Conservation (phyloP, 805 yeast species). For the Wickerhamomyces chambardii region DNA sequence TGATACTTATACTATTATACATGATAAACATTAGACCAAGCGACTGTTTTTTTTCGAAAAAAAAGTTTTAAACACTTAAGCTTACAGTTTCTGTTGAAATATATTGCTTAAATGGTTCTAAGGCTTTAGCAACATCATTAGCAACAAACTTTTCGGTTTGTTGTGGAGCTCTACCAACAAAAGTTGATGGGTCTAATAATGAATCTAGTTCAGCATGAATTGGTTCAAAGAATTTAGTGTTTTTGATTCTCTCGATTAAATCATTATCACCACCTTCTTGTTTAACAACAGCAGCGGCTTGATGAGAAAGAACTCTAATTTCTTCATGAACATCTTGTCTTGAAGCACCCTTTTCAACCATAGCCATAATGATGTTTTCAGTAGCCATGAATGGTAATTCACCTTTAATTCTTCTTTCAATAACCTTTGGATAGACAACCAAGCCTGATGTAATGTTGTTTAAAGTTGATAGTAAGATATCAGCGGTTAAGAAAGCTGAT, state of each 20-base stretch:
- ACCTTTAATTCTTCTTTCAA: constrained; percentile 88
- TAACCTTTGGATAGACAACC: constrained; percentile 97
- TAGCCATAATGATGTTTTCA: constrained; percentile 98
- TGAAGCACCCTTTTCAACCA: constrained; percentile 96
- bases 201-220: constrained; percentile 76
- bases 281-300: constrained; percentile 95
- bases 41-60: too few species aligned
- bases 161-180: constrained; percentile 97
- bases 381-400: constrained; percentile 99
- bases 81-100: constrained; percentile 65
- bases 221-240: constrained; percentile 77
- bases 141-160: constrained; percentile 92
- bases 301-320: constrained; percentile 93
- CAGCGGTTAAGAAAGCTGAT: constrained; percentile 93
- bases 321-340: constrained; percentile 98
- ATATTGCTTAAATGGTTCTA: constrained; percentile 51
- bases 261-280: constrained; percentile 99
- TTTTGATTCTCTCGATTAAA: constrained; percentile 78
- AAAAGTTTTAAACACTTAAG: constrained; percentile 53
- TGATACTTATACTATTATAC: too few species aligned
- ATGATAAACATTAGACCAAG: too few species aligned
- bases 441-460: constrained; percentile 90
- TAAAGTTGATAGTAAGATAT: constrained; percentile 82
- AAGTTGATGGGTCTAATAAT: constrained; percentile 85
- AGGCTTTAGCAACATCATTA: constrained; percentile 76